Base-by-base conservation (phyloP, 1,139 yeast genomes). In the Protomyces macrosporus region DNA sequence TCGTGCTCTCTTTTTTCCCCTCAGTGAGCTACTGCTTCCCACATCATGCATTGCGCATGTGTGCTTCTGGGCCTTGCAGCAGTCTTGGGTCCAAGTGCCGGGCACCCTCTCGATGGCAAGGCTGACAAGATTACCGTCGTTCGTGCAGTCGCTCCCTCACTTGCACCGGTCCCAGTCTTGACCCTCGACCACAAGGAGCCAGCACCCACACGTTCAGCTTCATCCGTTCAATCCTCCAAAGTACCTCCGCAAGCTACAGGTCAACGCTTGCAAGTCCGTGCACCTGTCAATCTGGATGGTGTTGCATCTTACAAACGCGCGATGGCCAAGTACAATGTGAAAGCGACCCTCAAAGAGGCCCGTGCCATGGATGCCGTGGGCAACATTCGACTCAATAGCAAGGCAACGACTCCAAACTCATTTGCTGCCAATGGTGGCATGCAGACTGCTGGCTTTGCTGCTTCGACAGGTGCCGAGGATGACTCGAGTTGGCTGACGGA, bases 401-500 rank as follows among this genome's bases (percentile, higher is more conserved):
- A 52, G 23, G 39, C 55, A 33, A 12, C 42, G 23, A n/a, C 23
- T n/a, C 48, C 48, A 14, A 42, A 42, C 4, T n/a, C 48, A 2
- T 16, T 42, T n/a, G 45, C 45, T n/a, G 4, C 42, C 3, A 23
- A 23, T 23, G 48, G 32, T 3, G 30, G 23, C 5, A 5, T 16
- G 2, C 48, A 42, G 23, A n/a, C 30, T n/a, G 33, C 37, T 34
- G 62, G 62, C 12, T 58, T 58, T 35, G 62, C 62, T n/a, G 62
- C 62, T 6, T 58, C 62, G 3, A 52, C 62, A 7, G 62, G 62
- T n/a, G 40, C 62, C 4, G 42, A 55, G 16, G 62, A 58, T n/a
- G 64, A 60, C 33, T 55, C 64, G 6, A 53, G 50, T 23, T 60
- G 60, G 60, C 39, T 55, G 55, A 51, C 64, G 7, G 60, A 50